phyloP scores from a whole-genome alignment of 176 grass and related monocot species.

The Stipa capillata region DNA sequence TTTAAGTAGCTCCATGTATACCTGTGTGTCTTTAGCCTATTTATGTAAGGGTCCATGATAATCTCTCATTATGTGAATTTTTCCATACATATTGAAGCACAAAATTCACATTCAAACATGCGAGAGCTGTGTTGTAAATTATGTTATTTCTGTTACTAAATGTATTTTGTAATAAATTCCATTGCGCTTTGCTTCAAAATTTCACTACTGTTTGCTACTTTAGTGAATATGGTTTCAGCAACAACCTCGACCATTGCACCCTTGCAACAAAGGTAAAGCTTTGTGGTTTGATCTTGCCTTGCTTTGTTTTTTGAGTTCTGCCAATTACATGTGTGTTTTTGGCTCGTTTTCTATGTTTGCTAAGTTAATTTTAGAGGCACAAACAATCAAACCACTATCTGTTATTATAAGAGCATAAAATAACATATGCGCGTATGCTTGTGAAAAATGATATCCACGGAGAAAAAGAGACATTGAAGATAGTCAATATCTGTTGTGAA shows the following conservation, averaged over 20 bases:
- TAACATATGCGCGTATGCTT: neutral
- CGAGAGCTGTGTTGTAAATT: neutral
- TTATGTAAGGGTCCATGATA: neutral
- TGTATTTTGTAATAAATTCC: neutral
- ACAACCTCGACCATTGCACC: neutral
- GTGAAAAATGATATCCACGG: neutral
- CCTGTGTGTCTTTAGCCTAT: neutral
- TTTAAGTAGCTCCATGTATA: neutral
- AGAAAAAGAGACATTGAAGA: neutral
- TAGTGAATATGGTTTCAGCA: neutral
- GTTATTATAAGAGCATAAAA: neutral
- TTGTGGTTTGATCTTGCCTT: neutral
- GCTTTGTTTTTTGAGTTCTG: neutral
- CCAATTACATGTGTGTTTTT: neutral
- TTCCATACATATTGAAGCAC: neutral
- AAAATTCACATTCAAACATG: slow-evolving; percentile 12
- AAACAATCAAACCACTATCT: neutral
- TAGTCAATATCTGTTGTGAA: neutral
- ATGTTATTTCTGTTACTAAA: neutral
- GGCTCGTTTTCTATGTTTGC: neutral
- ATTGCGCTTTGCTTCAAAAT: neutral
- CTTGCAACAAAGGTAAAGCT: neutral
- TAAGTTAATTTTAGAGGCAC: neutral
- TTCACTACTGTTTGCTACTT: neutral
- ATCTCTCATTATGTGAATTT: neutral